A percentile compares a stretch with the other conserved stretches of the same genome.
These are phyloP conservation scores for Dactylellina parvicollis DNA, from an alignment of 2,329 filamentous ascomycete species.

Conservation along the genomic window DNA sequence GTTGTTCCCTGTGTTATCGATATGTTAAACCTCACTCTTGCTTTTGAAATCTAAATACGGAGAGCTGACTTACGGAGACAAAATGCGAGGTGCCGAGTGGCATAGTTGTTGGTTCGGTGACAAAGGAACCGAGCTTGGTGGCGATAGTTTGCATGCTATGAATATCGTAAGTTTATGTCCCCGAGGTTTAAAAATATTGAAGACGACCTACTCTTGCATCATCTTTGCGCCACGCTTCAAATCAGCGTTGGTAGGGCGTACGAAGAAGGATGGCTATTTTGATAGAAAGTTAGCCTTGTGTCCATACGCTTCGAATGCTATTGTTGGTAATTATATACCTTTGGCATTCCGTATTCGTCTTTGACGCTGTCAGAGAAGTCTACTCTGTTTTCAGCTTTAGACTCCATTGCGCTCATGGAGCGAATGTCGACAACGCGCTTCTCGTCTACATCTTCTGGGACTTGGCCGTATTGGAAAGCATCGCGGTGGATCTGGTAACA, in stretches of 20 bases:
- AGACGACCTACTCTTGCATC: slow-evolving; percentile 57
- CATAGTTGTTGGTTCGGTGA: slow-evolving; percentile 55
- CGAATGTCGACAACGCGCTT: slow-evolving; percentile 56
- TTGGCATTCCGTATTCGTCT: slow-evolving; percentile 58
- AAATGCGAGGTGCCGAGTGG: slow-evolving; percentile 55
- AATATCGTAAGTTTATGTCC: neutral
- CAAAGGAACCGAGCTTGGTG: slow-evolving; percentile 53
- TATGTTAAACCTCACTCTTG: neutral
- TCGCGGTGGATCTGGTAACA: slow-evolving; percentile 59
- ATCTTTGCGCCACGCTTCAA: slow-evolving; percentile 53
- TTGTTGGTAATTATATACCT: neutral
- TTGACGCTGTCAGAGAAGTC: slow-evolving; percentile 48
- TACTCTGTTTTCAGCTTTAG: slow-evolving; percentile 44
- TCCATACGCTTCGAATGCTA: neutral
- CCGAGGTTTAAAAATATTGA: neutral
- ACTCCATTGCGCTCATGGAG: slow-evolving; percentile 54
- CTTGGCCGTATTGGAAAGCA: slow-evolving; percentile 57
- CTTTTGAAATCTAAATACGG: neutral
- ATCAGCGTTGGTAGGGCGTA: slow-evolving; percentile 30
- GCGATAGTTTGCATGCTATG: slow-evolving; percentile 55
- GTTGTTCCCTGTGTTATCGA: slow-evolving; percentile 29
- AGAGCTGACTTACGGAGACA: slow-evolving; percentile 45
- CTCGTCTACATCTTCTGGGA: slow-evolving; percentile 54
- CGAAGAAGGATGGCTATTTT: slow-evolving; percentile 16
- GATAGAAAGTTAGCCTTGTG: slow-evolving; percentile 11